Conservation (phyloP, 768 basidiomycete genomes). For the Auriculariales sp. region DNA sequence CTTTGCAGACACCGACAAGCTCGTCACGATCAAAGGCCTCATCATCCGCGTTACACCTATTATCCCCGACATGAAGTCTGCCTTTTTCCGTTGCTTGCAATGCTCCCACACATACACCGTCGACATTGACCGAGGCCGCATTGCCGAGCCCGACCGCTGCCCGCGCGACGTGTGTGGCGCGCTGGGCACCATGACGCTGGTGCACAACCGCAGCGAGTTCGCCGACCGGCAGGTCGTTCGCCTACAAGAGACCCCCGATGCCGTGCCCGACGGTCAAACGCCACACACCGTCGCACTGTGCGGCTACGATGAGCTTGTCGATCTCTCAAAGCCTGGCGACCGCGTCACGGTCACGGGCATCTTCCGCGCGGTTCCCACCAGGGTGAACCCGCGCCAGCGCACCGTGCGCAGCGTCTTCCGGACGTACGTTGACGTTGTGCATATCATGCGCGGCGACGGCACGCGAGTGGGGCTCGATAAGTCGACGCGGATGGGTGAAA, state of each 20-base stretch:
- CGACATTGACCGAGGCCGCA: slow-evolving; percentile 96
- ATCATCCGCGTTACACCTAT: slow-evolving; percentile 96
- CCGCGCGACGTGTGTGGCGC: slow-evolving; percentile 86
- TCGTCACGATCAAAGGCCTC: slow-evolving; percentile 89
- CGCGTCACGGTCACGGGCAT: slow-evolving; percentile 83
- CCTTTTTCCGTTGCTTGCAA: slow-evolving; percentile 93
- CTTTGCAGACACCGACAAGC: slow-evolving; percentile 83
- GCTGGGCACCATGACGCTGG: slow-evolving; percentile 81
- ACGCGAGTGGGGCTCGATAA: slow-evolving; percentile 61
- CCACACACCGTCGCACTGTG: slow-evolving; percentile 94
- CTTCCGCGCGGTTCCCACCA: slow-evolving; percentile 88
- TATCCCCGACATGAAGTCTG: slow-evolving; percentile 96
- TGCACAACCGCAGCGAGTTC: slow-evolving; percentile 95
- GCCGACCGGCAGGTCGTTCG: slow-evolving; percentile 91
- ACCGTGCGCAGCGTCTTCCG: slow-evolving; percentile 93
- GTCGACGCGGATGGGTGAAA: slow-evolving; percentile 58
- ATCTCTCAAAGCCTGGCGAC: slow-evolving; percentile 92
- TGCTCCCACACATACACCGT: slow-evolving; percentile 96
- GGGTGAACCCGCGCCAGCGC: slow-evolving; percentile 83
- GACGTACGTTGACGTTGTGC: slow-evolving; percentile 92
- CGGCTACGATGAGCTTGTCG: slow-evolving; percentile 97
- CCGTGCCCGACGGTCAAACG: slow-evolving; percentile 95
- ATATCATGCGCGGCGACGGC: slow-evolving; percentile 60
- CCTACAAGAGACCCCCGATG: slow-evolving; percentile 94
- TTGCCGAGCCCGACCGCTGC: slow-evolving; percentile 82